Evolutionary conservation across 768 basidiomycete genomes (phyloP), one percentile per base, ranked within the genome.

Genomic region (Agaricus subrufescens): DNA sequence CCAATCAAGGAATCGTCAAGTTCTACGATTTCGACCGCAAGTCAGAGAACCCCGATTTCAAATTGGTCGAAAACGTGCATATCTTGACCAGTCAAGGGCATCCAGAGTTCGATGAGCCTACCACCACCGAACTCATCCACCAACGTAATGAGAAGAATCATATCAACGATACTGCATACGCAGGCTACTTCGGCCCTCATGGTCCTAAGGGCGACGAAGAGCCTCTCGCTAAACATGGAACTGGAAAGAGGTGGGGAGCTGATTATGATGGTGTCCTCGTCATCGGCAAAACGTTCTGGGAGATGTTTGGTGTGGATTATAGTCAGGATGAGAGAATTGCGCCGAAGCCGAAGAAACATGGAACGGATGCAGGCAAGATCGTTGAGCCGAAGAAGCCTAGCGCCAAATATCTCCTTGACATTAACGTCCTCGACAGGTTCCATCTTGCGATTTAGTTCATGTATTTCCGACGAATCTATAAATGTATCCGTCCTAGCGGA

Each of bases 21-120:
- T 85, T 72, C 69, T 39, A 58, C 12, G 50, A 62, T 5, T 5
- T 42, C 7, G 23, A 23, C 11, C 52, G 43, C 15, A 25, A 31
- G 27, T 27, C 40, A 9, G 25, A 45, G 5, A 48, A 2, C 23
- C 34, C 39, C 9, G 38, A 47, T 34, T 23, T 45, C 30, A 54
- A 6, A 44, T 59, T 52, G 45, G 54, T 12, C 62, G 76, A 11
- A 62, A 71, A 12, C 73, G 83, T 91, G n/a, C 90, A 89, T 31
- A 84, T 96, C 42, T 69, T 96, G 53, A 85, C 90, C 1, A 66
- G 91, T 2, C 94, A 98, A 68, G 94, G 94, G 0, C 95, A 96
- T 42, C 40, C 40, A 15, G 40, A 42, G 19, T 42, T 42, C 40
- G 40, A 42, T 42, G 40, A 42, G 40, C 14, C 6, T 6, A 42